Evolutionary conservation across 2,329 filamentous ascomycete genomes (phyloP), one percentile per base, ranked within the genome.

Genomic region (Phymatotrichopsis omnivora): DNA sequence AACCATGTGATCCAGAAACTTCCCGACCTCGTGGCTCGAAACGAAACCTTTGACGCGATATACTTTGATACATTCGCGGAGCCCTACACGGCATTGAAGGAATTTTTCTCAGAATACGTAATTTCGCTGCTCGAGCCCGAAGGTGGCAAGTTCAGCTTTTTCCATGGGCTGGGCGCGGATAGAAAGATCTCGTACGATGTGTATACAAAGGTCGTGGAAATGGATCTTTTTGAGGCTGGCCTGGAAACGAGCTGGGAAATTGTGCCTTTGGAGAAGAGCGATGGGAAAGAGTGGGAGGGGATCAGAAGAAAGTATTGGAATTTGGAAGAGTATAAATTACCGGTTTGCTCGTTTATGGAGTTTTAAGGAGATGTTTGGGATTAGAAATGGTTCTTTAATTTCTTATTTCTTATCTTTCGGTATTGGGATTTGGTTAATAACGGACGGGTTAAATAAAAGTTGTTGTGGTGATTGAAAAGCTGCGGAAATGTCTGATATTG

Each of bases 11-110:
- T 3, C 23, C 23, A 54, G 49, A 40, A 42, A 0, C 68, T 87
- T 12, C 81, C 80, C 0, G 67, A 68, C 39, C 68, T 93, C 6
- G 66, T 89, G 1, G 74, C 76, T 48, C 66, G 76, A 30, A 82
- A 81, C 7, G 73, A 81, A 58, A 67, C 77, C 10, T 87, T 89
- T 60, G 84, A 93, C 60, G 84, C 81, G 22, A 85, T 98, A 56
- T 98, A 96, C 68, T 96, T 95, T 60, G 91, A 98, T 61, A 98
- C 91, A 0, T 96, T 96, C 63, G 91, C 86, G 5, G 91, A 98
- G 66, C 84, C 91, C 53, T 98, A 96, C 64, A 70, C 71, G 2
- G 83, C 89, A 62, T 75, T 96, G 22, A 80, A 81, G 35, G 71
- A 78, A 49, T 95, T 96, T 67, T 94, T 96, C 62, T 80, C 75